Conservation (phyloP, 176 grass and related monocot genomes). For the Oryza meyeriana region DNA sequence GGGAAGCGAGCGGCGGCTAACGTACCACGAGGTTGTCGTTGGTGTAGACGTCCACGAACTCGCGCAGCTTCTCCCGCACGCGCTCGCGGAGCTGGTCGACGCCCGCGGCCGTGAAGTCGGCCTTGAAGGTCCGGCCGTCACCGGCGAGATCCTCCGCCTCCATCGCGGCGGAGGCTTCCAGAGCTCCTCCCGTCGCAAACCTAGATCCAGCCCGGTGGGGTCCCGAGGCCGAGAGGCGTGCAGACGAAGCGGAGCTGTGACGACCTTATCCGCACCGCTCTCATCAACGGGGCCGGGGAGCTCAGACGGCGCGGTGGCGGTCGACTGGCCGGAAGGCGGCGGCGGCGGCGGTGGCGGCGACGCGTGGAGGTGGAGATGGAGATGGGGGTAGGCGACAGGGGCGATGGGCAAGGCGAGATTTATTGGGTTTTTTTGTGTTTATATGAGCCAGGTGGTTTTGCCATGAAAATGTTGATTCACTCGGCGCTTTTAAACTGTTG, state of each 20-base stretch:
- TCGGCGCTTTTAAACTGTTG: not conserved
- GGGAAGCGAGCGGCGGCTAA: not conserved
- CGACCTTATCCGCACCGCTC: conserved; percentile 18
- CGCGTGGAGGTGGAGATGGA: conserved; percentile 23
- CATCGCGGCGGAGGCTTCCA: conserved; percentile 43
- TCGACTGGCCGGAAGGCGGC: conserved; percentile 32
- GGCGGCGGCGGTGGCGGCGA: conserved; percentile 2
- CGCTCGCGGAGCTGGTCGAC: conserved; percentile 34
- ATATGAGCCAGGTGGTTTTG: not conserved
- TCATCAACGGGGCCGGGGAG: not conserved
- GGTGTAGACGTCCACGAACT: conserved; percentile 23
- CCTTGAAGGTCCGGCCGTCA: conserved; percentile 34
- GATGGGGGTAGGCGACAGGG: not conserved
- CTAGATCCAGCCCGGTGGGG: conserved; percentile 55
- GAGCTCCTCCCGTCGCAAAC: conserved; percentile 37
- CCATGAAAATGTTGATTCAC: not conserved
- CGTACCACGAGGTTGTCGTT: conserved; percentile 50
- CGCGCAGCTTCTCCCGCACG: conserved; percentile 60
- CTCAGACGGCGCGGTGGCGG: not conserved
- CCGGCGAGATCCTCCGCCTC: conserved; percentile 37
- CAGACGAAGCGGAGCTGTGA: not conserved
- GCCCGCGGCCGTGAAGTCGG: conserved; percentile 38
- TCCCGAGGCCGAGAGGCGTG: not conserved
- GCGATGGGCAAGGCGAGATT: conserved; percentile 27
- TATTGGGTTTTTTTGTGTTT: conserved; percentile 33